Evolutionary conservation across 306 rosid species (phyloP).

Genomic region (Fragaria ananassa): DNA sequence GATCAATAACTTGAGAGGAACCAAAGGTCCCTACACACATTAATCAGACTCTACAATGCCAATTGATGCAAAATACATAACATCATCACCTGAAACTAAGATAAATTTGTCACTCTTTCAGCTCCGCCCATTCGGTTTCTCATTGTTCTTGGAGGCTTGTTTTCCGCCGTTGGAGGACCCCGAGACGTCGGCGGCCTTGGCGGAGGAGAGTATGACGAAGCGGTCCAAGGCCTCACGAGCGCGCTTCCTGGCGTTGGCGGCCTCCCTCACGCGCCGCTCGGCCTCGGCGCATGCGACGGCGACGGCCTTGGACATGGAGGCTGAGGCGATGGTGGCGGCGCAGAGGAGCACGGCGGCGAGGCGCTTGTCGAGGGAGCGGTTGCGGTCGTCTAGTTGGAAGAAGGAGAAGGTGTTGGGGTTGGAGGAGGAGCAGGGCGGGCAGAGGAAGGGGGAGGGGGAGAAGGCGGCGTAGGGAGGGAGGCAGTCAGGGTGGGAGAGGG

Average conservation of each 20-base stretch:
- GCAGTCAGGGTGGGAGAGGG: slow-evolving; percentile 65
- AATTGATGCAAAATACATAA: background rate
- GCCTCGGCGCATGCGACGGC: slow-evolving; percentile 35
- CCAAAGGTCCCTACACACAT: background rate
- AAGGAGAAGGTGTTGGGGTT: slow-evolving; percentile 41
- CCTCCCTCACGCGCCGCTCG: slow-evolving; percentile 52
- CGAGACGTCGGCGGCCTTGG: background rate
- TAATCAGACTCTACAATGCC: background rate
- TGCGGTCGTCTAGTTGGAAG: slow-evolving; percentile 37
- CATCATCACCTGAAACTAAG: background rate
- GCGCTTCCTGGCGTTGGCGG: slow-evolving; percentile 52
- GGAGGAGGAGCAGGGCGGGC: slow-evolving; percentile 55
- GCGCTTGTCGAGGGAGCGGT: slow-evolving; percentile 30
- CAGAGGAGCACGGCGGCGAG: slow-evolving; percentile 47
- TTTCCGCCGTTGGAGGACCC: background rate
- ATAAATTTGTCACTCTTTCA: background rate
- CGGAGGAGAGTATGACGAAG: slow-evolving; percentile 16
- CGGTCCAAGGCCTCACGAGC: slow-evolving; percentile 57
- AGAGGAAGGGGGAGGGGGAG: slow-evolving; percentile 34
- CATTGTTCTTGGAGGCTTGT: no score
- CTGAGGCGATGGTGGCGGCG: slow-evolving; percentile 56
- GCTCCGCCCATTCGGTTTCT: background rate
- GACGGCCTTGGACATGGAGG: slow-evolving; percentile 38
- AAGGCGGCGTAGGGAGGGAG: slow-evolving; percentile 38
- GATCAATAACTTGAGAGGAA: background rate